Evolutionary conservation across 2,329 filamentous ascomycete species (phyloP), one percentile per base, ranked within the genome.

Genomic region (Sclerotinia trifoliorum): DNA sequence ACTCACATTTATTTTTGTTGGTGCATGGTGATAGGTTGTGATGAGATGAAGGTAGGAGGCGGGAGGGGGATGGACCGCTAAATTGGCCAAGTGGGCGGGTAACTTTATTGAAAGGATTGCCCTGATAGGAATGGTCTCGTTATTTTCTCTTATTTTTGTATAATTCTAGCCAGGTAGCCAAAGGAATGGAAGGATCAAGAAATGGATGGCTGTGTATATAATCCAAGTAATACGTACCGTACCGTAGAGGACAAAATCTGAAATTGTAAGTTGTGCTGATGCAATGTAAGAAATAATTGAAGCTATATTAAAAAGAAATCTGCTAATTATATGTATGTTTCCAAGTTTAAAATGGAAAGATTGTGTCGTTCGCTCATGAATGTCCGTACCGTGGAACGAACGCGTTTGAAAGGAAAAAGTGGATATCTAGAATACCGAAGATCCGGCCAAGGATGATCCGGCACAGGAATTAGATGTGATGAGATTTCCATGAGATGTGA

Each of bases 1-100:
- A 17, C 35, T 64, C 60, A 48, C 51, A 49, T 19, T 15, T 57
- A 39, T 26, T 46, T 32, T 11, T 32, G 29, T 66, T 57, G 39
- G 55, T 48, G 62, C 39, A 56, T 46, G 32, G 44, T 70, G 70
- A 68, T 70, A 66, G 58, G 61, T 69, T 66, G 39, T 61, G 66
- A 54, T 13, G 42, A 63, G 56, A 32, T 67, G 46, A 19, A 19
- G 35, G 52, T 39, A 29, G 35, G 35, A 24, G 19, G 57, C 13
- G 26, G 57, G 56, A 42, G n/a, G 39, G 51, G 24, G n/a, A 29
- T 61, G 52, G 46, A 66, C 29, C 65, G 48, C 62, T 17, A 65
- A 32, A 55, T 29, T 17, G 65, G n/a, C 48, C 39, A 42, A 42
- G 21, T 56, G 66, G 66, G 66, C 66, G 66, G 60, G 60, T 64